Evolutionary conservation across 331 rosid genomes (phyloP), one percentile per base, ranked within the genome.

Genomic region (Acacia pycnantha): DNA sequence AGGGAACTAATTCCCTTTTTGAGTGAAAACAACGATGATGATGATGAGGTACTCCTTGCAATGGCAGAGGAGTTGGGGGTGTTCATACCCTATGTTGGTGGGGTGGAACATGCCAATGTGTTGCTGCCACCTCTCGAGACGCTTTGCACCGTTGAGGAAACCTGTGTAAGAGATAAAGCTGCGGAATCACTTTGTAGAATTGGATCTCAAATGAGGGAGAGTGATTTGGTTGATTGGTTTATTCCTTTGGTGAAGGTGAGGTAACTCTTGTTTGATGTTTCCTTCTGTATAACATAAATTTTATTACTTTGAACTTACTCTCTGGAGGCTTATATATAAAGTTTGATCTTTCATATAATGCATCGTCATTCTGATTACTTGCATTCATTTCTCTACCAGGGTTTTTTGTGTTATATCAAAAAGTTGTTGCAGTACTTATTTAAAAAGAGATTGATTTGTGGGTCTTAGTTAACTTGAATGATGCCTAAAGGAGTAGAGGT

Each of bases 11-110:
- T 95, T 86, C 98, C 98, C 2, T 95, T 95, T 86, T 80, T 95
- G 77, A 89, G 89, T 54, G 98, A 95, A 80, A 95, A 95, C 86
- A 95, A 93, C 51, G 98, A 95, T 3, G 98, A 95, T 0, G 98
- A 95, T 2, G 98, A 95, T 64, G 98, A 93, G 86, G 97, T 95
- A n/a, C 98, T 95, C 88, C 98, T 95, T 84, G 98, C 96, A 8
- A 93, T 95, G 98, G 98, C 97, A 0, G 98, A 93, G 77, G 98
- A 95, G 89, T 90, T 95, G 90, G 98, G 98, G 64, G 98, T 91
- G 62, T 93, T 95, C 80, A 83, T 90, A 85, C 97, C 98, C 12
- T 93, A 93, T 87, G 98, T 95, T 62, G 98, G 98, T 58, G 98
- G 98, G 66, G 98, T 93, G 81, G 98, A 95, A 70, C 92, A 92